Percentiles rank a stretch among this genome's conserved stretches.
Conservation (phyloP, 1,284 basidiomycete genomes). For the Amylostereum chailletii region DNA sequence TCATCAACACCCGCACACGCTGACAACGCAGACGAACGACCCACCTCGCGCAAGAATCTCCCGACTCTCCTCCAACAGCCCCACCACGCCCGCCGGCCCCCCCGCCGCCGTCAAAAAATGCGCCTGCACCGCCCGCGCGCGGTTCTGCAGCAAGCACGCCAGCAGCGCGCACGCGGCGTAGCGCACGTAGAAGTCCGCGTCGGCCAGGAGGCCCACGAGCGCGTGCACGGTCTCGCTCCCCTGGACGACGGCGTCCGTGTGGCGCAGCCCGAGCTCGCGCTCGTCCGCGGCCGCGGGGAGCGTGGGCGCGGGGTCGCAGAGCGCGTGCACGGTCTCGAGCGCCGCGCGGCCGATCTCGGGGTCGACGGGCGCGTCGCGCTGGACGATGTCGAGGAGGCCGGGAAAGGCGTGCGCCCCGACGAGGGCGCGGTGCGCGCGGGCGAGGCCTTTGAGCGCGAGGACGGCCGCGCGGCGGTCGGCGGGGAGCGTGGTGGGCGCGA, state of each 20-base stretch:
- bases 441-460: slow-evolving; percentile 85
- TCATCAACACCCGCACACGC: background rate
- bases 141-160: slow-evolving; percentile 69
- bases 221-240: slow-evolving; percentile 70
- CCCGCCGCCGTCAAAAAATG: slow-evolving; percentile 82
- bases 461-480: slow-evolving; percentile 91
- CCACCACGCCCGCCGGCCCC: slow-evolving; percentile 66
- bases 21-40: slow-evolving; percentile 20
- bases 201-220: slow-evolving; percentile 70
- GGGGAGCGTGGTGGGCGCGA: slow-evolving; percentile 78
- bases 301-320: slow-evolving; percentile 61
- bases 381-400: slow-evolving; percentile 72
- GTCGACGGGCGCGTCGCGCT: slow-evolving; percentile 84
- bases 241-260: slow-evolving; percentile 65
- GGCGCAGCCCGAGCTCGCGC: slow-evolving; percentile 64
- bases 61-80: slow-evolving; percentile 69
- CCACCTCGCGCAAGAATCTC: slow-evolving; percentile 81
- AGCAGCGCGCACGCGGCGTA: slow-evolving; percentile 85
- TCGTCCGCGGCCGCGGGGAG: slow-evolving; percentile 14
- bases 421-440: slow-evolving; percentile 85
- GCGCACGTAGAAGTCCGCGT: slow-evolving; percentile 79
- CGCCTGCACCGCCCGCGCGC: slow-evolving; percentile 74
- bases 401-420: slow-evolving; percentile 72
- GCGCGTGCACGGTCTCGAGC: slow-evolving; percentile 74
- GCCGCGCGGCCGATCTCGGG: slow-evolving; percentile 86